A percentile compares a stretch with the other conserved stretches of the same genome.
Evolutionary conservation across 192 early-diverging fungal species (phyloP).

Genomic region (Coemansia sp.): DNA sequence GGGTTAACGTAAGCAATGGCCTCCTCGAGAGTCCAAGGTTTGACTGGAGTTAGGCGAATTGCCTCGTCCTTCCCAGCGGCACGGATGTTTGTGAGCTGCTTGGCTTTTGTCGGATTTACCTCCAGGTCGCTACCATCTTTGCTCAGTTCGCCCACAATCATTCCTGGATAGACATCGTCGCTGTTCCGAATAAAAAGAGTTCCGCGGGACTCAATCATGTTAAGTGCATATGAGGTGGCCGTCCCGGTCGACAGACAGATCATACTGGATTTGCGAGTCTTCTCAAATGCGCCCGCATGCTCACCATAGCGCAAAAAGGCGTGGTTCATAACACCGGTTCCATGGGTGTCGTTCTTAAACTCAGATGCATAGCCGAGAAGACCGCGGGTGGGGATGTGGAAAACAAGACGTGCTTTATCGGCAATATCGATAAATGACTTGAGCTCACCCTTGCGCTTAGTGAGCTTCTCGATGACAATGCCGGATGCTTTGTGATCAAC

Average conservation of each 20-base stretch:
- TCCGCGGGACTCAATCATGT: constrained; percentile 74
- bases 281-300: constrained; percentile 70
- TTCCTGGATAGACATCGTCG: constrained; percentile 77
- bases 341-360: constrained; percentile 87
- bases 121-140: constrained; percentile 71
- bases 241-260: constrained; percentile 68
- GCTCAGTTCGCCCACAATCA: constrained; percentile 84
- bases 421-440: constrained; percentile 69
- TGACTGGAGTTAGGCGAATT: constrained; percentile 68
- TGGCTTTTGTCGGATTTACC: constrained; percentile 81
- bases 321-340: constrained; percentile 79
- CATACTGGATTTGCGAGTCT: constrained; percentile 74
- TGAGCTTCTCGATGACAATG: constrained; percentile 81
- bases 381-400: constrained; percentile 80
- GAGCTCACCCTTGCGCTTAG: constrained; percentile 78
- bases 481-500: constrained; percentile 71
- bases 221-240: constrained; percentile 72
- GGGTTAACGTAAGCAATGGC: constrained; percentile 75
- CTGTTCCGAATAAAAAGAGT: constrained; percentile 74
- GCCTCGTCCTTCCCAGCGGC: constrained; percentile 77
- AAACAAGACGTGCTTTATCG: constrained; percentile 72
- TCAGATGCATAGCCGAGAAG: constrained; percentile 81
- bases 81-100: constrained; percentile 79
- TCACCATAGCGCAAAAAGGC: constrained; percentile 71
- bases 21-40: constrained; percentile 67